These are phyloP conservation scores for Yamadazyma atmosphaerica DNA, from an alignment of 1,139 yeast species.

Conservation along the genomic window DNA sequence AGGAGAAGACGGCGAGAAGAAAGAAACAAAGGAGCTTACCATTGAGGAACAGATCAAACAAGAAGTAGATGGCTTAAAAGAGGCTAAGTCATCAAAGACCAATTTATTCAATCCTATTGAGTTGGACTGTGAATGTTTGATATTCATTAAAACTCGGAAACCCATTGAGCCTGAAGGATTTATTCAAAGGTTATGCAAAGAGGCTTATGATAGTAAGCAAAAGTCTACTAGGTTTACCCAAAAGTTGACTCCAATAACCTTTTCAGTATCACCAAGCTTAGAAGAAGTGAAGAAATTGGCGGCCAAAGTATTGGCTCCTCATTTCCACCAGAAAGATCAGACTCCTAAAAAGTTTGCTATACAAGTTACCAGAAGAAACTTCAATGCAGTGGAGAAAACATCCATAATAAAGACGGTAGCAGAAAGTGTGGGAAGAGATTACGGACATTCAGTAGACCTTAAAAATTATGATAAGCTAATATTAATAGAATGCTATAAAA, in stretches of 20 bases:
- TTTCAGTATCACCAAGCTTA: constrained; percentile 69
- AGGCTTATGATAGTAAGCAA: constrained; percentile 47
- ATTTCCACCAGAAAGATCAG: constrained; percentile 60
- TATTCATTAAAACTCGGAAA: constrained; percentile 75
- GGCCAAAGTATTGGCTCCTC: constrained; percentile 58
- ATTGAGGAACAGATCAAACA: constrained; percentile 75
- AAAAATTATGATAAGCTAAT: constrained; percentile 78
- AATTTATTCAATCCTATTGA: constrained; percentile 63
- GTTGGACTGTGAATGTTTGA: constrained; percentile 78
- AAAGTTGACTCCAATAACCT: constrained; percentile 75
- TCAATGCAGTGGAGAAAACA: constrained; percentile 66
- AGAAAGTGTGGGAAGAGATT: constrained; percentile 64
- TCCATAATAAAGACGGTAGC: constrained; percentile 75
- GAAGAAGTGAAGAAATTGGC: constrained; percentile 66
- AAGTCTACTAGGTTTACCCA: constrained; percentile 75
- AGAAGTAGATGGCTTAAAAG: constrained; percentile 64
- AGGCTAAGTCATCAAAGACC: constrained; percentile 36
- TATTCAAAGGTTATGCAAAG: constrained; percentile 62
- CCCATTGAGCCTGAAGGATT: constrained; percentile 79
- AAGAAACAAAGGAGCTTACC: constrained; percentile 36
- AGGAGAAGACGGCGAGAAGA: constrained; percentile 21
- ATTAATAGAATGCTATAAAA: constrained; percentile 84
- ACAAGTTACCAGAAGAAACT: constrained; percentile 76
- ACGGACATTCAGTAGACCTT: constrained; percentile 78
- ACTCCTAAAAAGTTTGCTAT: constrained; percentile 71